A percentile compares a stretch with the other conserved stretches of the same genome.
Evolutionary conservation across 106 monocot species (phyloP).

Genomic region (Platanthera zijinensis): DNA sequence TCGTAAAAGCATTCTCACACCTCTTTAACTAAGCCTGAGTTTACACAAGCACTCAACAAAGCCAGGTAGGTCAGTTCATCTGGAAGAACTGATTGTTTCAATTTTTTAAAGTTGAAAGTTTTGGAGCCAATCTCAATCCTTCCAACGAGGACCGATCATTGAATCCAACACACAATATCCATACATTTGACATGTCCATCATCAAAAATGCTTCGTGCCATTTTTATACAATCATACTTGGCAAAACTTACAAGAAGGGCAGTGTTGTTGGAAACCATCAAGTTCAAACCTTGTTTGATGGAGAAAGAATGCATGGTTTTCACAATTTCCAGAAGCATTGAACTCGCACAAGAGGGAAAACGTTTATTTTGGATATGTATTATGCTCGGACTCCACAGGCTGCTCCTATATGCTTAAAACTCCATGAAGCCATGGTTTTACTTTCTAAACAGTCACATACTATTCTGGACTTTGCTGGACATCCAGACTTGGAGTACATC

Average conservation of each 20-base stretch:
- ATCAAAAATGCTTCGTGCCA: constrained; percentile 27
- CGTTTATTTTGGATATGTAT: constrained; percentile 11
- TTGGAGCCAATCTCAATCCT: constrained; percentile 17
- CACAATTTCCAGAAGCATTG: constrained; percentile 9
- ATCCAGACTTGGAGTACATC: constrained; percentile 24
- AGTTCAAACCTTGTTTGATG: constrained; percentile 20
- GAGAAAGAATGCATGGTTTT: constrained; percentile 17
- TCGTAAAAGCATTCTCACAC: constrained; percentile 14
- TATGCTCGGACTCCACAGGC: constrained; percentile 16
- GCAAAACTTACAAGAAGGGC: constrained; percentile 27
- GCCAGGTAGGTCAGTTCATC: constrained; percentile 19
- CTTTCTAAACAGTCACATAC: constrained; percentile 16
- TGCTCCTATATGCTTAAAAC: constrained; percentile 18
- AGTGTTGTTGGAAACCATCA: constrained; percentile 5
- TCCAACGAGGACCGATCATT: constrained; percentile 26
- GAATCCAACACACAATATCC: constrained; percentile 28
- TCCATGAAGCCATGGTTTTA: constrained; percentile 26
- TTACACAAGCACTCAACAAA: constrained; percentile 15
- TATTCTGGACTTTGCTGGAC: constrained; percentile 9
- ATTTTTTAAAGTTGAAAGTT: constrained; percentile 21
- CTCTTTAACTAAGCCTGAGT: constrained; percentile 16
- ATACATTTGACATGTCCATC: constrained; percentile 4
- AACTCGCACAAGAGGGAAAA: constrained; percentile 18
- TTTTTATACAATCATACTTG: constrained; percentile 29
- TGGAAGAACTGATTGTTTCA: constrained; percentile 20